Base-by-base conservation (phyloP, 192 early-diverging fungal genomes). In the Podila minutissima region DNA sequence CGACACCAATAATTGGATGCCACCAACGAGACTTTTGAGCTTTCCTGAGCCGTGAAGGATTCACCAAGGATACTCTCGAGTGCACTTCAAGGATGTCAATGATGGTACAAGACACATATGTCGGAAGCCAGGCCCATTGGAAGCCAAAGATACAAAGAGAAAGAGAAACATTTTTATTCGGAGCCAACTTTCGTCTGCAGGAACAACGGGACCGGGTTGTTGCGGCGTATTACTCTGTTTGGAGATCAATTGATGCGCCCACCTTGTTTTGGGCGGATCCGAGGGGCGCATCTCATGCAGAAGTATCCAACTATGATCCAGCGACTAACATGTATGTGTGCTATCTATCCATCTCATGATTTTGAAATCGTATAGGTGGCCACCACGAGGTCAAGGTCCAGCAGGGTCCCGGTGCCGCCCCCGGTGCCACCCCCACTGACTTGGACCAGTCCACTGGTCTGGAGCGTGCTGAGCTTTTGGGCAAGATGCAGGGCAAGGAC, bases 391-490 rank as follows among this genome's bases (percentile, higher is more conserved):
- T 58, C 50, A 81, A 81, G 77, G 58, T 81, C 28, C 62, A 61
- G 31, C 77, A 81, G 67, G 93, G 93, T 48, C 89, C 93, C 49
- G 94, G 92, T 66, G 88, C 87, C 50, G 83, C 85, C 35, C 85
- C 93, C 59, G 96, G 94, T 68, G 87, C 88, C 81, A 86, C 91
- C 26, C 90, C 92, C 31, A 95, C 95, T 72, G 93, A 96, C 82
- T 89, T 93, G 83, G 95, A 98, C 71, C 89, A 98, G 71, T 85
- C 95, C 65, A 93, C 97, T 62, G 97, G 98, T 87, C 78, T 90
- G 68, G 95, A 97, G 86, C 96, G 97, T 83, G 87, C 88, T 74
- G 96, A 99, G 90, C 89, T 93, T 72, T 85, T 99, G 68, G 89
- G 90, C 55, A 90, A 89, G 63, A 84, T 98, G 65, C 90, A 93